Conservation (phyloP, 1,284 basidiomycete genomes). For the Phellinidium pouzarii region DNA sequence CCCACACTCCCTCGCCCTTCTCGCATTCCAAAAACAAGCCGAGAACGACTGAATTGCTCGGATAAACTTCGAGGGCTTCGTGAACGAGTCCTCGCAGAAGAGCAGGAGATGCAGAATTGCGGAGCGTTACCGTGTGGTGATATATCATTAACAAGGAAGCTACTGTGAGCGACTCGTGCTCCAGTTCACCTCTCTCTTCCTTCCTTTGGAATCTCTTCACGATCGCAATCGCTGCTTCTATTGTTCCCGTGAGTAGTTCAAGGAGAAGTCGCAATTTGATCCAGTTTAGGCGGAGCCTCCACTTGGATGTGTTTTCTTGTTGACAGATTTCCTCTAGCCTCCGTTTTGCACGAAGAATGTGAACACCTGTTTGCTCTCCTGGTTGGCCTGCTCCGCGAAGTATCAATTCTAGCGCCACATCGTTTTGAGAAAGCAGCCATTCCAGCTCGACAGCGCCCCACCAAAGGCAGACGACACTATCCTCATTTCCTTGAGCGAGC, state of each 20-base stretch:
- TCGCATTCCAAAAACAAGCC: slow-evolving; percentile 74
- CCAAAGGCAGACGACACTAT: slow-evolving; percentile 55
- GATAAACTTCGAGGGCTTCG: slow-evolving; percentile 51
- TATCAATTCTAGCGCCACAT: slow-evolving; percentile 46
- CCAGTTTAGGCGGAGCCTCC: slow-evolving; percentile 58
- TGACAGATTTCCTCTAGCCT: slow-evolving; percentile 36
- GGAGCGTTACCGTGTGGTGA: slow-evolving; percentile 48
- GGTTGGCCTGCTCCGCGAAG: slow-evolving; percentile 48
- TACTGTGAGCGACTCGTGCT: slow-evolving; percentile 56
- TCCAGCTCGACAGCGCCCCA: slow-evolving; percentile 90
- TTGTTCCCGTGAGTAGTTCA: slow-evolving; percentile 48
- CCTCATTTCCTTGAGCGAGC: slow-evolving; percentile 29
- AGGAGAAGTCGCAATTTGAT: slow-evolving; percentile 56
- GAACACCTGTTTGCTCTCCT: slow-evolving; percentile 40
- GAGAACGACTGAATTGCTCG: slow-evolving; percentile 69
- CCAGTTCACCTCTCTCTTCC: slow-evolving; percentile 26
- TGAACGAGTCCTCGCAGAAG: slow-evolving; percentile 55
- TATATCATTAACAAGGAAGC: slow-evolving; percentile 57
- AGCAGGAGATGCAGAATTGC: slow-evolving; percentile 50
- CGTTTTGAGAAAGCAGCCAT: slow-evolving; percentile 55
- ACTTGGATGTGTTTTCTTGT: slow-evolving; percentile 25
- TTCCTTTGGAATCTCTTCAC: slow-evolving; percentile 39
- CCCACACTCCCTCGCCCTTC: slow-evolving; percentile 70
- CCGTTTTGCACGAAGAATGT: slow-evolving; percentile 52
- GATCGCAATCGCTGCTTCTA: slow-evolving; percentile 36